Percentiles rank a stretch among this genome's conserved stretches.
These are phyloP conservation scores for Fragilaria radians DNA, from an alignment of 108 stramenopile species.

Conservation along the genomic window DNA sequence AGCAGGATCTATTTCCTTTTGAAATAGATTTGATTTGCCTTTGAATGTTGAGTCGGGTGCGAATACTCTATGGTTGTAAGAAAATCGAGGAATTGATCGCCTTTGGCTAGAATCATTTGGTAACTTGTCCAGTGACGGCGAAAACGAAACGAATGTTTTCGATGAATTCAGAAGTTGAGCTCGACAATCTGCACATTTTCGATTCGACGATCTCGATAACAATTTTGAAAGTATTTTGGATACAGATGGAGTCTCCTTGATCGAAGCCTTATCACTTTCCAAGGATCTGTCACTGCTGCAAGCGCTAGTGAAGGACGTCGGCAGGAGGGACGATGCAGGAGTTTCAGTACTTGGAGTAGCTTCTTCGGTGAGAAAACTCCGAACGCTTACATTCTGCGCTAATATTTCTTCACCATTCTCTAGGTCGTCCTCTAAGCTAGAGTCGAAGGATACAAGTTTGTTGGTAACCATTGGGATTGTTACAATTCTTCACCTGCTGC, in stretches of 20 bases:
- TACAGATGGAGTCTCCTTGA: constrained; percentile 13
- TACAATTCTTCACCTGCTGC: too few species aligned
- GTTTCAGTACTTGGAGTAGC: too few species aligned
- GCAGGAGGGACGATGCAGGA: neutral
- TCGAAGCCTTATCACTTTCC: neutral
- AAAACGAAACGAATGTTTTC: constrained; percentile 31
- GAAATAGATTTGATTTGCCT: neutral
- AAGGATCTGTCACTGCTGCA: neutral
- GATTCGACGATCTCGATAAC: constrained; percentile 31
- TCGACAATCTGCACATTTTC: constrained; percentile 48
- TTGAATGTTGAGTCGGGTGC: neutral
- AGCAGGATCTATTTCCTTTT: constrained; percentile 21
- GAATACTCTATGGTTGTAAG: constrained; percentile 14
- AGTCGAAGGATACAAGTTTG: neutral
- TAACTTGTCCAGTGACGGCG: constrained; percentile 13
- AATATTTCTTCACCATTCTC: neutral
- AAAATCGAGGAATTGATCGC: neutral
- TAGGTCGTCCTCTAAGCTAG: neutral
- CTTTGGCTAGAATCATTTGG: neutral
- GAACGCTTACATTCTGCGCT: neutral
- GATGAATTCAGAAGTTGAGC: constrained; percentile 39
- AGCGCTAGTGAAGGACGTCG: neutral
- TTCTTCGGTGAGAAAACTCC: neutral
- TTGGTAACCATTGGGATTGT: too few species aligned
- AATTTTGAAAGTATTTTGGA: constrained; percentile 24